These are phyloP conservation scores for Closterium sp. DNA, from an alignment of 139 green algal species.

Conservation along the genomic window DNA sequence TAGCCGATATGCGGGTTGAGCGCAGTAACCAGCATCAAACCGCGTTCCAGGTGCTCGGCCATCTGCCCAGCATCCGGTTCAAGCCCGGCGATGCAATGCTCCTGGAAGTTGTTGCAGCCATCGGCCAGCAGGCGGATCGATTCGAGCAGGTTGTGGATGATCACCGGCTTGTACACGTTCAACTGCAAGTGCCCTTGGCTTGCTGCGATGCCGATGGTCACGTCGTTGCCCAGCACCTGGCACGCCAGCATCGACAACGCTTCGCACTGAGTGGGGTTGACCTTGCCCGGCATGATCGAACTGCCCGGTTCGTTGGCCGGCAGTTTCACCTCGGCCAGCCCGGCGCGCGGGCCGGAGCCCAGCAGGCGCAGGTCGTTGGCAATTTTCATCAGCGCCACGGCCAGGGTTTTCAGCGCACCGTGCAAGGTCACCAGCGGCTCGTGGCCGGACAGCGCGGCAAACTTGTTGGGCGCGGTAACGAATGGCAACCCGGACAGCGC, in stretches of 20 bases:
- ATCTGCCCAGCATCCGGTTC: constrained; percentile 78
- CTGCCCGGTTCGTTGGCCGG: constrained; percentile 94
- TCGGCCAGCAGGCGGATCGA: constrained; percentile 73
- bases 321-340: constrained; percentile 87
- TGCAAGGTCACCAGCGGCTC: constrained; percentile 79
- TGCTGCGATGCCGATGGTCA: constrained; percentile 72
- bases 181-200: constrained; percentile 88
- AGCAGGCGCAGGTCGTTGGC: constrained; percentile 62
- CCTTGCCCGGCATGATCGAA: constrained; percentile 94
- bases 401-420: constrained; percentile 85
- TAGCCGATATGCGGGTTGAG: constrained; percentile 88
- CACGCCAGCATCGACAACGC: constrained; percentile 89
- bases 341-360: constrained; percentile 72
- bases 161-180: constrained; percentile 89
- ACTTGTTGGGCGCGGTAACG: constrained; percentile 91
- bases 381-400: constrained; percentile 85
- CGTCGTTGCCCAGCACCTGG: constrained; percentile 92
- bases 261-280: constrained; percentile 97
- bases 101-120: constrained; percentile 71
- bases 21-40: constrained; percentile 95
- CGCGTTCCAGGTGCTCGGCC: constrained; percentile 70
- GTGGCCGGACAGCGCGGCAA: constrained; percentile 91
- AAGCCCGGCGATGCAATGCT: constrained; percentile 78
- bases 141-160: constrained; percentile 9
- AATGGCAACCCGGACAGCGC: constrained; percentile 81